A percentile compares a stretch with the other conserved stretches of the same genome.
Conservation (phyloP, 31 red algal species). For the Porphyra umbilicalis region DNA sequence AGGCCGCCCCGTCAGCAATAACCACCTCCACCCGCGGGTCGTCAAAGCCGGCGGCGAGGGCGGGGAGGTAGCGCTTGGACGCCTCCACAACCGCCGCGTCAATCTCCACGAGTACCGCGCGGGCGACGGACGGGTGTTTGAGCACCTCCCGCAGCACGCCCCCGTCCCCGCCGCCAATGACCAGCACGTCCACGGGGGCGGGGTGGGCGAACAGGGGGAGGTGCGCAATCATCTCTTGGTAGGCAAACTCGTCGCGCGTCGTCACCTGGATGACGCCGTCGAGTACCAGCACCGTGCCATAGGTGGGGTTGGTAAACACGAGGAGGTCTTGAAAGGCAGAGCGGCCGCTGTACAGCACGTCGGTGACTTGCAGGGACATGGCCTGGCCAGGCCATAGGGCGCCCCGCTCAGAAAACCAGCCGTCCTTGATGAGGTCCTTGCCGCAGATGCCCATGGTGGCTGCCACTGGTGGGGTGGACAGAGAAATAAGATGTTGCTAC, state of each 20-base stretch:
- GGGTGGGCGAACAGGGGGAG: conserved; percentile 75
- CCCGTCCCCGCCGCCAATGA: conserved; percentile 96
- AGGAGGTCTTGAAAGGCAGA: conserved; percentile 81
- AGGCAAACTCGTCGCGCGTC: conserved; percentile 93
- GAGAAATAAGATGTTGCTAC: too few species aligned
- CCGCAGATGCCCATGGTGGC: conserved; percentile 8
- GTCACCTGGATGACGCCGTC: conserved; percentile 96
- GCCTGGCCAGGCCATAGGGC: conserved; percentile 93
- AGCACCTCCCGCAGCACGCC: conserved; percentile 87
- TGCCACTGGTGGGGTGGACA: too few species aligned
- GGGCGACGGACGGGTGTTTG: conserved; percentile 52
- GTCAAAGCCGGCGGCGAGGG: conserved; percentile 29
- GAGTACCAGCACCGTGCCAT: conserved; percentile 91
- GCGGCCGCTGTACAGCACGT: conserved; percentile 42
- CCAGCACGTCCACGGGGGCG: conserved; percentile 58
- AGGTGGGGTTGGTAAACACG: conserved; percentile 61
- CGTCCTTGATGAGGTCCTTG: conserved; percentile 55
- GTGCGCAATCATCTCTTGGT: conserved; percentile 97
- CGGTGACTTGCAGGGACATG: conserved; percentile 65
- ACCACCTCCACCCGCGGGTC: conserved; percentile 47
- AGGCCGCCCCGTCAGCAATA: conserved; percentile 64
- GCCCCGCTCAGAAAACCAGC: conserved; percentile 81
- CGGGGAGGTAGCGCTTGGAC: conserved; percentile 51
- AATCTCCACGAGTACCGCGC: conserved; percentile 79
- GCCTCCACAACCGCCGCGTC: conserved; percentile 77